These are phyloP conservation scores for Solanum peruvianum DNA, from an alignment of 257 asterid species.

Conservation along the genomic window DNA sequence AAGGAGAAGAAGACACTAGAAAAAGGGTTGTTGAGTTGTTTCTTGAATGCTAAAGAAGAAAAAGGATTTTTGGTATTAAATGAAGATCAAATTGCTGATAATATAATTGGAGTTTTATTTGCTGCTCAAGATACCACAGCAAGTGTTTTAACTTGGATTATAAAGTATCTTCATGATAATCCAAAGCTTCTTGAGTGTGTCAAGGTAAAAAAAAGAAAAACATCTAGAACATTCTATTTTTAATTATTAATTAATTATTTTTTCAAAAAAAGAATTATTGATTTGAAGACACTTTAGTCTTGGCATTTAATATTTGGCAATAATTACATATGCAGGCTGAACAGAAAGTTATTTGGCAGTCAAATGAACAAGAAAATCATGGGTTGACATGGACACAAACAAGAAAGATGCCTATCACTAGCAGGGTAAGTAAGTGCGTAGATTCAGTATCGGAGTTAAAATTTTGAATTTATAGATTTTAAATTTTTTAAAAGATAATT, in stretches of 20 bases:
- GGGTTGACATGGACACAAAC: conserved; percentile 71
- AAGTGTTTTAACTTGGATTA: conserved; percentile 69
- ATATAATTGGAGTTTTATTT: conserved; percentile 73
- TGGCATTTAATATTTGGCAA: neutral
- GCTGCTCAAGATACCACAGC: conserved; percentile 94
- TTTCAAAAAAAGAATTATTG: neutral
- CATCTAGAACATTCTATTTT: neutral
- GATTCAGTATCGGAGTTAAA: neutral
- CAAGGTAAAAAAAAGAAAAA: conserved; percentile 26
- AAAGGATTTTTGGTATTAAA: conserved; percentile 23
- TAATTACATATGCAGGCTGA: conserved; percentile 41
- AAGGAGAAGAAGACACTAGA: conserved; percentile 24
- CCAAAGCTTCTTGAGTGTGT: conserved; percentile 44
- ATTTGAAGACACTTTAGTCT: neutral
- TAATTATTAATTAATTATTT: neutral
- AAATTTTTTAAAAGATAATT: neutral
- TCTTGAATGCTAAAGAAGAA: conserved; percentile 34
- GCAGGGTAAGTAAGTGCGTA: conserved; percentile 40
- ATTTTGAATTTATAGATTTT: neutral
- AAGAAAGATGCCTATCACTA: conserved; percentile 68
- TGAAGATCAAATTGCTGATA: conserved; percentile 67
- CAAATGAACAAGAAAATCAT: conserved; percentile 21
- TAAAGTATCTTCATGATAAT: conserved; percentile 65
- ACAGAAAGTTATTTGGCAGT: conserved; percentile 39
- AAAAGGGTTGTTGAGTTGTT: conserved; percentile 43